Conservation (phyloP, 2,329 filamentous ascomycete species). For the Phialophora tarda region DNA sequence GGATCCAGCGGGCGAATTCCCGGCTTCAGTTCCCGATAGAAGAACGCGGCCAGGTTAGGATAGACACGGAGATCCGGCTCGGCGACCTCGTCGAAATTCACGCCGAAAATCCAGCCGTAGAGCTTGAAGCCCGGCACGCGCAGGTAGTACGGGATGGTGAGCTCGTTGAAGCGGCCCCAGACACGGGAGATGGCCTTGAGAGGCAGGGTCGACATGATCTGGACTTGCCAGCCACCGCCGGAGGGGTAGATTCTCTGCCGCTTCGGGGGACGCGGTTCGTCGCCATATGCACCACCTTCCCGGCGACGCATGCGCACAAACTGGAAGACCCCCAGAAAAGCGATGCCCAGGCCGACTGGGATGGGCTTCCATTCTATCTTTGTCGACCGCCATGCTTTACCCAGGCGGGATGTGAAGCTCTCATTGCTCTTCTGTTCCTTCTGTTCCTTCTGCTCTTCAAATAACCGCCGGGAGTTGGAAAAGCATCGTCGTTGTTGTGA, state of each 20-base stretch:
- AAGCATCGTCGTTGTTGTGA: constrained; percentile 40
- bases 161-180: constrained; percentile 91
- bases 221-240: constrained; percentile 84
- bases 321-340: constrained; percentile 80
- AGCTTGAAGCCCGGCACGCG: constrained; percentile 89
- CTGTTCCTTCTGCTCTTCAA: constrained; percentile 46
- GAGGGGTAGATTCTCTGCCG: constrained; percentile 74
- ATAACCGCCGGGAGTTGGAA: constrained; percentile 49
- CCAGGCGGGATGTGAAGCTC: constrained; percentile 63
- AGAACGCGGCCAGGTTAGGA: constrained; percentile 93
- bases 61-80: constrained; percentile 89
- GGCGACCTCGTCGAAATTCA: constrained; percentile 82
- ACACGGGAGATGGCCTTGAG: constrained; percentile 86
- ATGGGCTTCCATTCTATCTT: constrained; percentile 89
- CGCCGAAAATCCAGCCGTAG: constrained; percentile 90
- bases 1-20: constrained; percentile 84
- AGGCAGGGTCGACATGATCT: constrained; percentile 90
- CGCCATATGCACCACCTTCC: constrained; percentile 55
- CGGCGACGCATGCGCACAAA: constrained; percentile 73
- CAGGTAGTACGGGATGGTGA: constrained; percentile 84
- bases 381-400: constrained; percentile 65
- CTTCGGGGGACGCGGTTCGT: constrained; percentile 53
- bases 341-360: constrained; percentile 82
- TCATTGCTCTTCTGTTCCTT: constrained; percentile 50
- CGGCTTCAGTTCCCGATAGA: constrained; percentile 92